Evolutionary conservation across 2,329 filamentous ascomycete species (phyloP).

Genomic region (Periconia digitata): DNA sequence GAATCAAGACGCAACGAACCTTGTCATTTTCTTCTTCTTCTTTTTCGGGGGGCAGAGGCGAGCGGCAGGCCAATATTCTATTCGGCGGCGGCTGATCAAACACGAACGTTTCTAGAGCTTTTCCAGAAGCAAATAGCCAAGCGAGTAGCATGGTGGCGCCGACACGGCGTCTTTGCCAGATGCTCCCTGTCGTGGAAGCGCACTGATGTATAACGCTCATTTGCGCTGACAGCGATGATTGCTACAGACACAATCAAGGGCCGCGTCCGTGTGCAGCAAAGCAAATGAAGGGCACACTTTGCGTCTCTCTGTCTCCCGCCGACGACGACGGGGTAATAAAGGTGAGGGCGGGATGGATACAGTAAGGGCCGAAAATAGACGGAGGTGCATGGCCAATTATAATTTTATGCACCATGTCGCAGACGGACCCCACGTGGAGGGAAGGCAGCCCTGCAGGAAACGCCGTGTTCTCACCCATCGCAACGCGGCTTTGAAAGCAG

Average conservation of each 20-base stretch:
- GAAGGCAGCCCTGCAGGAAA: neutral
- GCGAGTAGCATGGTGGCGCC: conserved; percentile 17
- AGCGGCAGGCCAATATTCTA: conserved; percentile 9
- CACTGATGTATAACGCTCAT: neutral
- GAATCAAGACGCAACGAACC: conserved; percentile 12
- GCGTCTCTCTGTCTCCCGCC: too few relatives aligned
- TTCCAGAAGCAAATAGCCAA: conserved; percentile 32
- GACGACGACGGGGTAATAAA: too few relatives aligned
- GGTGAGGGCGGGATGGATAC: neutral
- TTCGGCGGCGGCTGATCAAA: conserved; percentile 23
- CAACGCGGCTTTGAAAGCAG: too few relatives aligned
- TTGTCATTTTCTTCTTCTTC: conserved; percentile 5
- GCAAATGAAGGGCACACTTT: too few relatives aligned
- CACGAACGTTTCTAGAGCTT: conserved; percentile 25
- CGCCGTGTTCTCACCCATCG: neutral
- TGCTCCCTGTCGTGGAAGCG: conserved; percentile 8
- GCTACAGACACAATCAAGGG: neutral
- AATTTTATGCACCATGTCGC: neutral
- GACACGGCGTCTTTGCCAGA: conserved; percentile 5
- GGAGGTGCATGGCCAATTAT: neutral
- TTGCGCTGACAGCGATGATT: neutral
- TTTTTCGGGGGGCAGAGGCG: conserved; percentile 6
- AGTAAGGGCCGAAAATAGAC: neutral
- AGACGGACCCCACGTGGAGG: neutral
- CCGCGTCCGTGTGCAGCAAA: too few relatives aligned